Conservation (phyloP, 2,329 filamentous ascomycete species). For the Dothistroma pini region DNA sequence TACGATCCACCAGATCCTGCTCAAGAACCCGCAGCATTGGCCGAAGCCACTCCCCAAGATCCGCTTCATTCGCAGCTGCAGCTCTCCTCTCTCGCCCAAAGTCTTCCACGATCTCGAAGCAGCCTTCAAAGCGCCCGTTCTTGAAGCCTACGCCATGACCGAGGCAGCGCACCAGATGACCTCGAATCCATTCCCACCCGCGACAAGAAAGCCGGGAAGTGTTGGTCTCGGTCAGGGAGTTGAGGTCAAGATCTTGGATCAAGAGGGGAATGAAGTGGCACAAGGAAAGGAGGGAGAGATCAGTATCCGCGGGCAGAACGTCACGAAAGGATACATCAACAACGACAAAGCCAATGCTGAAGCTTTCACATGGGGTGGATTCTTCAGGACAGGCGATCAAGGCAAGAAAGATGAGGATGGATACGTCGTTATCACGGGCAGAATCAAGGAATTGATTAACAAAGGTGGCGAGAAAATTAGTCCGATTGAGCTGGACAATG, state of each 20-base stretch:
- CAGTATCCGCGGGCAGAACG: slow-evolving; percentile 76
- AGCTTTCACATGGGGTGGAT: slow-evolving; percentile 70
- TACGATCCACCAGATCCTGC: slow-evolving; percentile 84
- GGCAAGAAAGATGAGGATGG: slow-evolving; percentile 76
- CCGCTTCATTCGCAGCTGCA: slow-evolving; percentile 84
- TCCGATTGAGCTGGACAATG: slow-evolving; percentile 83
- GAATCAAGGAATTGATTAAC: slow-evolving; percentile 91
- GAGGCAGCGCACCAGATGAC: slow-evolving; percentile 86
- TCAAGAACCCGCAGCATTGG: slow-evolving; percentile 59
- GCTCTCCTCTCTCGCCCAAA: slow-evolving; percentile 76
- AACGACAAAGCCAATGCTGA: slow-evolving; percentile 71
- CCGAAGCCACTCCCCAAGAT: slow-evolving; percentile 68
- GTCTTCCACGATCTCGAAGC: slow-evolving; percentile 75
- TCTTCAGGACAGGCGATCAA: slow-evolving; percentile 86
- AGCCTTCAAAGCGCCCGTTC: slow-evolving; percentile 71
- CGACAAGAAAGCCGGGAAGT: slow-evolving; percentile 72
- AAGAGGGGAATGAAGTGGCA: slow-evolving; percentile 62
- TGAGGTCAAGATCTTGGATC: slow-evolving; percentile 72
- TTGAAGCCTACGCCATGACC: slow-evolving; percentile 92
- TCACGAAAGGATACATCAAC: slow-evolving; percentile 82
- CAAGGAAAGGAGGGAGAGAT: slow-evolving; percentile 75
- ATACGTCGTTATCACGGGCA: slow-evolving; percentile 81
- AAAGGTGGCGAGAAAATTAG: slow-evolving; percentile 88
- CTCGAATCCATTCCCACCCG: slow-evolving; percentile 59
- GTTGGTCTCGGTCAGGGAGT: slow-evolving; percentile 83